Percentiles rank a stretch among this genome's conserved stretches.
Evolutionary conservation across 306 rosid species (phyloP).

Genomic region (barrel medic (Medicago truncatula)): MtrunA17r5.0-ANR NC_053049.1:38419501-38420000

Average conservation of each 20-base stretch:
- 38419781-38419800: not conserved
- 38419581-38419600: too few relatives aligned
- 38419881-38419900: not conserved
- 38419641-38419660: too few relatives aligned
- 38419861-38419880: not conserved
- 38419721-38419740: not conserved
- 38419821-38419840: not conserved
- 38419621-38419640: too few relatives aligned
- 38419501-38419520: too few relatives aligned
- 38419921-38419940: not conserved
- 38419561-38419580: too few relatives aligned
- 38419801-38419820: not conserved
- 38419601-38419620: too few relatives aligned
- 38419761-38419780: not conserved
- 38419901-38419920: not conserved
- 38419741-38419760: not conserved
- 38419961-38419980: too few relatives aligned
- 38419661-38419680: too few relatives aligned
- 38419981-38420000: too few relatives aligned
- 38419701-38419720: not conserved
- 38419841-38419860: not conserved
- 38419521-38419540: too few relatives aligned
- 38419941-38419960: not conserved
- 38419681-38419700: not conserved
- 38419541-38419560: too few relatives aligned